phyloP scores from a whole-genome alignment of 192 early-diverging fungal species.

The Podila epicladia region DNA sequence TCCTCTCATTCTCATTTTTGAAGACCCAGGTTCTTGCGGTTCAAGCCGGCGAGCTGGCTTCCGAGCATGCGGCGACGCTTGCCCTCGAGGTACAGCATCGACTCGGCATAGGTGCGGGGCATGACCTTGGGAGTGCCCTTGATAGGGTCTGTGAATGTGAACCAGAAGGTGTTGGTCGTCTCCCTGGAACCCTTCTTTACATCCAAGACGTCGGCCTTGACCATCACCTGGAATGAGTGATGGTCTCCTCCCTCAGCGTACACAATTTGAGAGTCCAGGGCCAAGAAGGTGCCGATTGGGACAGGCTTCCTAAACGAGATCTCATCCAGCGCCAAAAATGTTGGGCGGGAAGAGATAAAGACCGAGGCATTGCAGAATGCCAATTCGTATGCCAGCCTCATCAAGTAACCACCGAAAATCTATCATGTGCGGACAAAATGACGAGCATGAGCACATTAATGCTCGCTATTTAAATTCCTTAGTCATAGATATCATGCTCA shows the following conservation, averaged over 20 bases:
- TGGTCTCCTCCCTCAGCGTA: conserved; percentile 67
- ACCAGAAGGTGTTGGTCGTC: conserved; percentile 87
- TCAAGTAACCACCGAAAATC: conserved; percentile 83
- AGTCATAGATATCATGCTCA: conserved; percentile 39
- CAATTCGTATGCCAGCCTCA: conserved; percentile 87
- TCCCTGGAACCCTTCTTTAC: conserved; percentile 63
- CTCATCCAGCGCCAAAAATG: conserved; percentile 73
- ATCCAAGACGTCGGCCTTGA: conserved; percentile 81
- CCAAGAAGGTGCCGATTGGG: conserved; percentile 77
- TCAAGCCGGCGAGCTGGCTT: conserved; percentile 16
- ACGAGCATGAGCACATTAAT: not conserved
- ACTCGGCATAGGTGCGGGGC: conserved; percentile 85
- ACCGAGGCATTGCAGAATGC: conserved; percentile 77
- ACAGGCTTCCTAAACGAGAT: conserved; percentile 85
- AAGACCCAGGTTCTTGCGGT: conserved; percentile 26
- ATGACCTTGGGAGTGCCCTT: conserved; percentile 65
- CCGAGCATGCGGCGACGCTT: conserved; percentile 58
- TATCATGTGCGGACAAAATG: conserved; percentile 43
- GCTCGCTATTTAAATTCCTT: not conserved
- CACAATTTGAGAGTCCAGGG: conserved; percentile 78
- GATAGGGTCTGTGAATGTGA: conserved; percentile 69
- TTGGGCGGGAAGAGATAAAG: conserved; percentile 67
- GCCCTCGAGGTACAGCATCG: conserved; percentile 81
- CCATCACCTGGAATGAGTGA: conserved; percentile 69
- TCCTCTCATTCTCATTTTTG: not conserved